Evolutionary conservation across 768 basidiomycete species (phyloP), one percentile per base, ranked within the genome.

Genomic region (Lactifluus volemus): DNA sequence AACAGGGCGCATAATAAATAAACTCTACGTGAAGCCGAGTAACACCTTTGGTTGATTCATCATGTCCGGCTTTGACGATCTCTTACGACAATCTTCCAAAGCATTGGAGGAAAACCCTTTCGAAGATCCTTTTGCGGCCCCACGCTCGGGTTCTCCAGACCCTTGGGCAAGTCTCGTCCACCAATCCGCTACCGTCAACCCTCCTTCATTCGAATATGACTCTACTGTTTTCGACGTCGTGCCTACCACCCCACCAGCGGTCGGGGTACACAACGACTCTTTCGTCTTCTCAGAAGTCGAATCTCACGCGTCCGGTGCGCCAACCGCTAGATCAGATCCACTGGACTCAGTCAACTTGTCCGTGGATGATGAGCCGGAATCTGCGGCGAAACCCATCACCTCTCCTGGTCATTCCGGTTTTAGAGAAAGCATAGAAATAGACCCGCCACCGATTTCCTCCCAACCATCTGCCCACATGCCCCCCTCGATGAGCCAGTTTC

Each of bases 351-450:
- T 73, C 49, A 75, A 73, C 44, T 70, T 71, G 25, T 45, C 59
- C 49, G 21, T 48, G 17, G 65, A 60, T 39, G 65, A 59, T 5
- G 68, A 67, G 50, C 51, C 64, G 4, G 57, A 62, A 21, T 58
- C 65, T 45, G 64, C 67, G 3, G 45, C 63, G 15, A 62, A 67
- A 45, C 30, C 38, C 25, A n/a, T 36, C 49, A 53, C 34, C 2
- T 63, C 63, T 7, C 60, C 65, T 12, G 67, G 56, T 25, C 73
- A 76, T 10, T 79, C 81, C n/a, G 83, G 83, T 5, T 83, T 84
- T 71, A 78, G 76, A 65, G 78, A 83, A 70, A 80, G 80, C 65
- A 63, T 81, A 53, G 58, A 47, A 38, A n/a, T 12, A 5, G 53
- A 34, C 6, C 25, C 59, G 60, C 60, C 49, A 17, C 32, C 49